phyloP scores from a whole-genome alignment of 2,329 filamentous ascomycete genomes.

The Thermoascus crustaceus region DNA sequence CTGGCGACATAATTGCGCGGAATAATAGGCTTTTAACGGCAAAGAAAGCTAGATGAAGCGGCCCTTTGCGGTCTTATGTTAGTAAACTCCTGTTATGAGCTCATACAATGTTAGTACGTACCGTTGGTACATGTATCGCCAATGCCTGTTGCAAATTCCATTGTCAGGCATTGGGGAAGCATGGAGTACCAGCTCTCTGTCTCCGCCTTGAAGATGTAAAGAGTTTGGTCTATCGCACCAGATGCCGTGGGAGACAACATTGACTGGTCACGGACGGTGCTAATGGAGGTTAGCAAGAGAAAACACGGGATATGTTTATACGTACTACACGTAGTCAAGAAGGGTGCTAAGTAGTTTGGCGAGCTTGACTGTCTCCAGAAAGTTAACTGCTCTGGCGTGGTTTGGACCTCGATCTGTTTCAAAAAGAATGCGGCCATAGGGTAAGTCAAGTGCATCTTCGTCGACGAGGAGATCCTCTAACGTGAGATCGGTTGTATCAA shows the following conservation, averaged over 20 bases:
- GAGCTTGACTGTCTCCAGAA: constrained; percentile 20
- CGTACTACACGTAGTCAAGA: constrained; percentile 11
- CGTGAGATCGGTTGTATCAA: constrained; percentile 31
- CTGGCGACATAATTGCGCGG: constrained; percentile 40
- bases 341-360: constrained; percentile 10
- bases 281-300: neutral
- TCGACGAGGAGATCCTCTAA: constrained; percentile 39
- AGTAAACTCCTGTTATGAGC: neutral
- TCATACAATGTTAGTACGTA: constrained; percentile 6
- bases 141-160: constrained; percentile 9
- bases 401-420: constrained; percentile 24
- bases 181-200: constrained; percentile 14
- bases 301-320: neutral
- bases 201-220: constrained; percentile 9
- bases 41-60: constrained; percentile 38
- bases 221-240: constrained; percentile 5
- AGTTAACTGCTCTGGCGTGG: constrained; percentile 27
- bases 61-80: constrained; percentile 13
- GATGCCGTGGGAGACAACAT: constrained; percentile 3
- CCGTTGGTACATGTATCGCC: constrained; percentile 11
- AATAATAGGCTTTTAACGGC: constrained; percentile 37
- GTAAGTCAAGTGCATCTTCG: constrained; percentile 32
- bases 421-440: constrained; percentile 29
- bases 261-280: neutral
- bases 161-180: constrained; percentile 13